phyloP scores from a whole-genome alignment of 1,284 basidiomycete genomes.

The Peniophora sp. region DNA sequence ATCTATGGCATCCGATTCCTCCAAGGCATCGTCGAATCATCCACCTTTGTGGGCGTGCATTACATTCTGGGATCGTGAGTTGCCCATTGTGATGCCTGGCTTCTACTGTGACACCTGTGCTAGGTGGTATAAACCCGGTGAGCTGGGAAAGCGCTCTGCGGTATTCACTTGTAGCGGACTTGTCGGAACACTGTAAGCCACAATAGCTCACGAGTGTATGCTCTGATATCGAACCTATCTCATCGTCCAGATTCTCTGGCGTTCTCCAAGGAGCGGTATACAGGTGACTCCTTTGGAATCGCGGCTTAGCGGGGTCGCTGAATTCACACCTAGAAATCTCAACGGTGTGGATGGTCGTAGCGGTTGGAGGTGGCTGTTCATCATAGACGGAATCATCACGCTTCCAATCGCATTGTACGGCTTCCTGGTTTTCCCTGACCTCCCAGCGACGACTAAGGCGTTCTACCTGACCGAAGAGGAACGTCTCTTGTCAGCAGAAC shows the following conservation, averaged over 20 bases:
- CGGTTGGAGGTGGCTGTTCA: constrained; percentile 73
- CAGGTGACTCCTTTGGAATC: constrained; percentile 24
- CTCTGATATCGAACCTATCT: no score
- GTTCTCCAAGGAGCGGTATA: constrained; percentile 63
- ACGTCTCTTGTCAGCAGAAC: constrained; percentile 39
- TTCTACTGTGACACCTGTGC: neutral
- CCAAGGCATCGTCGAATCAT: constrained; percentile 66
- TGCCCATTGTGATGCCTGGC: neutral
- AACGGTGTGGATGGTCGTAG: constrained; percentile 50
- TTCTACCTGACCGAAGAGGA: constrained; percentile 60
- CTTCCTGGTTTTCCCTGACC: constrained; percentile 65
- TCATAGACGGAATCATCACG: constrained; percentile 69
- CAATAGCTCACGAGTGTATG: no score
- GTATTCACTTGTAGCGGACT: constrained; percentile 67
- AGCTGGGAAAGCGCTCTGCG: constrained; percentile 64
- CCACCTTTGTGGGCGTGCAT: constrained; percentile 70
- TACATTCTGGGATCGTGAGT: constrained; percentile 64
- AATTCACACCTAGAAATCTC: constrained; percentile 35
- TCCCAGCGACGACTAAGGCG: constrained; percentile 56
- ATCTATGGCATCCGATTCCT: constrained; percentile 69
- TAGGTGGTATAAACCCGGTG: constrained; percentile 63
- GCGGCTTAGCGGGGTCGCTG: neutral
- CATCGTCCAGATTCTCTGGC: constrained; percentile 53
- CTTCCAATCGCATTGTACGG: constrained; percentile 68
- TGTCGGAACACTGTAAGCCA: constrained; percentile 49